These are phyloP conservation scores for Speleostelium caveatum DNA, from an alignment of 78 protist genomes.

Conservation along the genomic window DNA sequence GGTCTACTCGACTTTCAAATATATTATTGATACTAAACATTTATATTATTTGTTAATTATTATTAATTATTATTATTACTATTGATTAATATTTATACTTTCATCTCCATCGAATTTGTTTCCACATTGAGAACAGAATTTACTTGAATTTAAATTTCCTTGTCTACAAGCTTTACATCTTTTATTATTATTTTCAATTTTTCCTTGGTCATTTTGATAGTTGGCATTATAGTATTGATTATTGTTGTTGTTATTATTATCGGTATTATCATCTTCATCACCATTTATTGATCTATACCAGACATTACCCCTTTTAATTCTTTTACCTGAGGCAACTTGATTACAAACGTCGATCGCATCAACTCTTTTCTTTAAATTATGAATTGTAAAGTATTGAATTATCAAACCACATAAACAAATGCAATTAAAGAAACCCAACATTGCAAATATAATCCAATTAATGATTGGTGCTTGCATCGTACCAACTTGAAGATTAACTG, in stretches of 20 bases:
- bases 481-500: slow-evolving; percentile 3
- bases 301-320: slow-evolving; percentile 35
- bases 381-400: slow-evolving; percentile 9
- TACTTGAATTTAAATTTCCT: background rate
- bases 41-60: no score
- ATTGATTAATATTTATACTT: no score
- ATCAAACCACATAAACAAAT: background rate
- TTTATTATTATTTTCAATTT: background rate
- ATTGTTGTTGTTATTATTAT: background rate
- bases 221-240: background rate
- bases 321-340: slow-evolving; percentile 28
- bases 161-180: background rate
- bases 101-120: no score
- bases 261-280: background rate
- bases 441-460: slow-evolving; percentile 16
- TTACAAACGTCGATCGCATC: slow-evolving; percentile 49
- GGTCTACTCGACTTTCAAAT: no score
- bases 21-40: no score
- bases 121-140: background rate
- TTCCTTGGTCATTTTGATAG: background rate
- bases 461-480: slow-evolving; percentile 6
- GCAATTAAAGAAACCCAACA: background rate
- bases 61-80: no score
- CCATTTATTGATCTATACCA: slow-evolving; percentile 49
- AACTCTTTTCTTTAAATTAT: slow-evolving; percentile 7